These are phyloP conservation scores for Hypoxylon sp. DNA, from an alignment of 2,329 filamentous ascomycete genomes.

Conservation along the genomic window DNA sequence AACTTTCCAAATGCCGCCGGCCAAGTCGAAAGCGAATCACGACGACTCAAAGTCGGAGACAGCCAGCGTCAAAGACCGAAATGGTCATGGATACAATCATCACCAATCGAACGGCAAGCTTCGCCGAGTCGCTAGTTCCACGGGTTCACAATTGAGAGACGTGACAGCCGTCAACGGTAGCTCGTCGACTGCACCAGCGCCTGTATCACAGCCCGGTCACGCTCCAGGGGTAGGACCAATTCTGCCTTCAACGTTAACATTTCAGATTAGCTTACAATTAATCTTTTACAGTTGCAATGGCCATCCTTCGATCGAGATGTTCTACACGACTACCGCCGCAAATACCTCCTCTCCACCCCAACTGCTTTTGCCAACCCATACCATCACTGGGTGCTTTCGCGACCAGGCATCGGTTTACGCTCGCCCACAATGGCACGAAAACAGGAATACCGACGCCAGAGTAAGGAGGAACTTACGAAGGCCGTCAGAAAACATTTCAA, in stretches of 20 bases:
- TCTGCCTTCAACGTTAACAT: constrained; percentile 21
- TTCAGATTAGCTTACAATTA: constrained; percentile 35
- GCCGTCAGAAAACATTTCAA: constrained; percentile 88
- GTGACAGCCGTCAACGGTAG: constrained; percentile 57
- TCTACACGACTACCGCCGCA: constrained; percentile 81
- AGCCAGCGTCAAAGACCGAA: constrained; percentile 54
- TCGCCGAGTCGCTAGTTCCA: constrained; percentile 68
- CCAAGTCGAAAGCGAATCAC: constrained; percentile 54
- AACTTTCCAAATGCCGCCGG: constrained; percentile 48
- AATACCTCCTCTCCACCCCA: constrained; percentile 79
- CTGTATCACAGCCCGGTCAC: constrained; percentile 46
- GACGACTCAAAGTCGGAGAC: constrained; percentile 57
- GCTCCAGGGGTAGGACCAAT: constrained; percentile 49
- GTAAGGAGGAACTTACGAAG: constrained; percentile 79
- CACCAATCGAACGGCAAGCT: constrained; percentile 66
- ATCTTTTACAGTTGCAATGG: constrained; percentile 72
- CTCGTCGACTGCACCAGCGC: constrained; percentile 40
- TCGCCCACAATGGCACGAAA: constrained; percentile 82
- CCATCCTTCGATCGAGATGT: constrained; percentile 75
- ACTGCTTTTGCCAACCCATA: constrained; percentile 77
- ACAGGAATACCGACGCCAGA: constrained; percentile 75
- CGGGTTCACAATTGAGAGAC: constrained; percentile 64
- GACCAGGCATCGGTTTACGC: constrained; percentile 75
- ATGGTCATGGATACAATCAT: constrained; percentile 51
- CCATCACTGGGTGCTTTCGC: constrained; percentile 72